Conservation (phyloP, 2,329 filamentous ascomycete genomes). For the Colletotrichum liaoningense region DNA sequence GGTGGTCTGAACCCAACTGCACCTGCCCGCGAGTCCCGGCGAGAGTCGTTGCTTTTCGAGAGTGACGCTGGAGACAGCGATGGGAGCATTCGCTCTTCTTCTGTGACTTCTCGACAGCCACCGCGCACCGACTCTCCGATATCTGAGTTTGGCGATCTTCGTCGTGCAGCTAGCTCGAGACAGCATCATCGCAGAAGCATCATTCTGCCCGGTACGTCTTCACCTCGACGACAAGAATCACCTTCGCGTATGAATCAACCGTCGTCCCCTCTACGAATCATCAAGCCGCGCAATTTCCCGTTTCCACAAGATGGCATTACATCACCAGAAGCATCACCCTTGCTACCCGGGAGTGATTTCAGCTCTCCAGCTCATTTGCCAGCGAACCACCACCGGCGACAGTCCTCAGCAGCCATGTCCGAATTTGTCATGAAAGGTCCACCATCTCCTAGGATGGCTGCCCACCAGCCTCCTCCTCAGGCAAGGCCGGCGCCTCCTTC, state of each 20-base stretch:
- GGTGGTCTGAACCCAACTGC: slow-evolving; percentile 67
- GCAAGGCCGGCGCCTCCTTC: slow-evolving; percentile 91
- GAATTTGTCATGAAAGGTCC: slow-evolving; percentile 74
- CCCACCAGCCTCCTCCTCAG: slow-evolving; percentile 83
- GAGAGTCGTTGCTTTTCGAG: slow-evolving; percentile 83
- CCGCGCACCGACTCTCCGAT: slow-evolving; percentile 89
- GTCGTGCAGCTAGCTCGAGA: slow-evolving; percentile 80
- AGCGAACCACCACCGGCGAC: slow-evolving; percentile 80
- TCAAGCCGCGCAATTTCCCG: slow-evolving; percentile 77
- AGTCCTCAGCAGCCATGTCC: slow-evolving; percentile 91
- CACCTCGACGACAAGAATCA: slow-evolving; percentile 87
- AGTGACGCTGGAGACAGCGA: slow-evolving; percentile 90
- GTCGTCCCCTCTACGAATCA: slow-evolving; percentile 87
- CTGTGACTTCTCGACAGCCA: slow-evolving; percentile 74
- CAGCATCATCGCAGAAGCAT: slow-evolving; percentile 90
- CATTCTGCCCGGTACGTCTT: slow-evolving; percentile 81
- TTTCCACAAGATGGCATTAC: slow-evolving; percentile 73
- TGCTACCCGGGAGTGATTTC: slow-evolving; percentile 85
- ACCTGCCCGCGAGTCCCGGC: slow-evolving; percentile 73
- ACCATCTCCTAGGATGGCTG: slow-evolving; percentile 83
- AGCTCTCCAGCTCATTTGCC: slow-evolving; percentile 76
- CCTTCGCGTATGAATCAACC: slow-evolving; percentile 81
- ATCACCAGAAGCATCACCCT: slow-evolving; percentile 91
- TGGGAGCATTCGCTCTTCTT: slow-evolving; percentile 85
- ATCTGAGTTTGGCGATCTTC: slow-evolving; percentile 83